Evolutionary conservation across 768 basidiomycete species (phyloP), one percentile per base, ranked within the genome.

Genomic region (Pulveroboletus frians): DNA sequence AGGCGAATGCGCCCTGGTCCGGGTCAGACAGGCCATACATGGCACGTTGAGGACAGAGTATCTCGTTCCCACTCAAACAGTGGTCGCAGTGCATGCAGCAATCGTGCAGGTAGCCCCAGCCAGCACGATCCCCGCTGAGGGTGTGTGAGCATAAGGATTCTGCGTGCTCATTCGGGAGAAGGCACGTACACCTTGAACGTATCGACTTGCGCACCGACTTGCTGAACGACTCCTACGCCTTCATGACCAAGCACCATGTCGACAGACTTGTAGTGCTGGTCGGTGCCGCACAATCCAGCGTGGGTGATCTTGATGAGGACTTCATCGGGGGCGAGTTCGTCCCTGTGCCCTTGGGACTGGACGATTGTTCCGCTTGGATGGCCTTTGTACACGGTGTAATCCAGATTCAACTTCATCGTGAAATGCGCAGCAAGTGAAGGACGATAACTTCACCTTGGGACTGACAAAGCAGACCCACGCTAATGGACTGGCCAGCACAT

Each of bases 231-330:
- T 5, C 65, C 72, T 1, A 70, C 49, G 6, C 72, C 73, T 55
- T 73, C 72, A 38, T 73, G 72, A 6, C 73, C 69, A 29, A 73
- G 68, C 9, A 71, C 71, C 54, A 69, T 69, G 39, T 69, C 69
- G 6, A 21, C 41, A 10, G 44, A 13, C 50, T 58, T 63, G 51
- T 57, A 65, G 41, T 71, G 72, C 35, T 65, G 57, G 54, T 74
- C 72, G 0, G 73, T 73, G 38, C 69, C 71, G 18, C 71, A 72
- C 20, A 72, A 18, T 0, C 71, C 70, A 13, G 58, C 62, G 29
- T 69, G 68, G 9, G 68, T 69, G 50, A 69, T 51, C 43, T 45
- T 61, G 42, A 69, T 27, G 4, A 70, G 57, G 29, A 69, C 68
- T 30, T 69, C 49, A 27, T 66, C 62, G 7, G 50, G 48, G 17